These are phyloP conservation scores for Trichoderma gracile DNA, from an alignment of 2,329 filamentous ascomycete genomes.

Conservation along the genomic window DNA sequence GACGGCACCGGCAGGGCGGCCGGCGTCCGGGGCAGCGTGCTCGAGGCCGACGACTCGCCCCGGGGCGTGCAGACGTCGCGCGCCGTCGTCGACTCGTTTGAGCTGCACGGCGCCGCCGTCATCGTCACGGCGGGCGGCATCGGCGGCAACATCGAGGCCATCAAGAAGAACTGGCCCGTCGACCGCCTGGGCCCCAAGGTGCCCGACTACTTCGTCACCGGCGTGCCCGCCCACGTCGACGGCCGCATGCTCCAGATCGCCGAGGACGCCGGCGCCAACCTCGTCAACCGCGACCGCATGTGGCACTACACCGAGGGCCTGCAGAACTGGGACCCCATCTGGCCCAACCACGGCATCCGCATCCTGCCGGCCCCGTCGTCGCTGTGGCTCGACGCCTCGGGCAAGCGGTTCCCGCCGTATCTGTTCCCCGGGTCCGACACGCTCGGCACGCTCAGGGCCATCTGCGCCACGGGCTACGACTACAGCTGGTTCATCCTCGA, in stretches of 20 bases:
- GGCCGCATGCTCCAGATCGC: slow-evolving; percentile 62
- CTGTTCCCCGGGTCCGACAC: slow-evolving; percentile 61
- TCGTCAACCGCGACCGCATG: slow-evolving; percentile 64
- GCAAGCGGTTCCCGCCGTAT: slow-evolving; percentile 57
- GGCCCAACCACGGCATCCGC: slow-evolving; percentile 61
- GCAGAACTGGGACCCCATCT: slow-evolving; percentile 63
- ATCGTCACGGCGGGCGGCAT: slow-evolving; percentile 61
- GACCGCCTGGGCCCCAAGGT: slow-evolving; percentile 58
- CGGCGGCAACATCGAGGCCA: slow-evolving; percentile 61
- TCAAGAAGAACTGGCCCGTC: slow-evolving; percentile 59
- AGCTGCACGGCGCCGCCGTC: slow-evolving; percentile 54
- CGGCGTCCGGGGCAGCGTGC: slow-evolving; percentile 55
- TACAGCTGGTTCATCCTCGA: slow-evolving; percentile 65
- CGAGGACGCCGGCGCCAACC: slow-evolving; percentile 51
- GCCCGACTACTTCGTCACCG: slow-evolving; percentile 58
- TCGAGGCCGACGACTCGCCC: slow-evolving; percentile 51
- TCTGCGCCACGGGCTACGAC: slow-evolving; percentile 61
- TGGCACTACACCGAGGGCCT: slow-evolving; percentile 68
- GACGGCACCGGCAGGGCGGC: slow-evolving; percentile 53
- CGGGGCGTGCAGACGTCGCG: slow-evolving; percentile 56
- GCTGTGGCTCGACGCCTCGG: slow-evolving; percentile 62
- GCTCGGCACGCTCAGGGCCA: slow-evolving; percentile 58
- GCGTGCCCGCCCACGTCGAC: slow-evolving; percentile 65
- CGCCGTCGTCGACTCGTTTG: slow-evolving; percentile 52
- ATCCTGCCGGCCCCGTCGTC: slow-evolving; percentile 62